Base-by-base conservation (phyloP, 2,329 filamentous ascomycete genomes). In the Plectosphaerella plurivora region DNA sequence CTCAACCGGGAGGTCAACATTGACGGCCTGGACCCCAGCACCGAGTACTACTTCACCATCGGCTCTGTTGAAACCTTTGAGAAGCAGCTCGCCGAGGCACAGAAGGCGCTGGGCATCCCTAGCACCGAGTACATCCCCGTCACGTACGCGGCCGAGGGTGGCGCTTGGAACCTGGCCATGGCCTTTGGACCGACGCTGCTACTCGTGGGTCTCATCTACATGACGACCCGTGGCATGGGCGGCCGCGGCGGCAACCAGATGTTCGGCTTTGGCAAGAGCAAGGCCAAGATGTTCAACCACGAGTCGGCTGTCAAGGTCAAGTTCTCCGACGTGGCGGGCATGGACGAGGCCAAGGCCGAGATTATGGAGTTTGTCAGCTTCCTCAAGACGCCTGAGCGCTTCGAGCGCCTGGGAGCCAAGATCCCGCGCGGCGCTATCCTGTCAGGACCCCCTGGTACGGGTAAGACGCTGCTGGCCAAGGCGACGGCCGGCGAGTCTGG, bases 301-400 rank as follows among this genome's bases (percentile, higher is more conserved):
- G 94, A 99, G 76, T 90, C 89, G 11, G 90, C 94, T 53, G 83
- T 99, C 75, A 96, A 96, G 74, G 92, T 95, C 70, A 97, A 97
- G 72, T 99, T 99, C 68, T 78, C 89, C 46, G 94, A 99, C 67
- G 94, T 99, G 44, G 94, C 94, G 42, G 94, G 94, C 60, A 93
- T 97, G 86, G 94, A 99, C 68, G 94, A 99, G 73, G 94, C 94
- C 53, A 99, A 99, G 79, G 78, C 86, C 52, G 94, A 99, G 72
- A 99, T 99, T 61, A 97, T 97, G 91, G 94, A 99, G 71, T 99
- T 99, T 63, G 94, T 99, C 60, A 92, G 88, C 67, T 99, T 99
- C 78, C 74, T 99, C 57, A 93, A 97, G 76, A 88, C 94, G 63
- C 94, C 94, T 1, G 89, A 91, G 62, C 86, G 89, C 59, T 99